Percentiles rank a stretch among this genome's conserved stretches.
Evolutionary conservation across 2,329 filamentous ascomycete genomes (phyloP).

Genomic region (Parastagonospora nodorum): DNA sequence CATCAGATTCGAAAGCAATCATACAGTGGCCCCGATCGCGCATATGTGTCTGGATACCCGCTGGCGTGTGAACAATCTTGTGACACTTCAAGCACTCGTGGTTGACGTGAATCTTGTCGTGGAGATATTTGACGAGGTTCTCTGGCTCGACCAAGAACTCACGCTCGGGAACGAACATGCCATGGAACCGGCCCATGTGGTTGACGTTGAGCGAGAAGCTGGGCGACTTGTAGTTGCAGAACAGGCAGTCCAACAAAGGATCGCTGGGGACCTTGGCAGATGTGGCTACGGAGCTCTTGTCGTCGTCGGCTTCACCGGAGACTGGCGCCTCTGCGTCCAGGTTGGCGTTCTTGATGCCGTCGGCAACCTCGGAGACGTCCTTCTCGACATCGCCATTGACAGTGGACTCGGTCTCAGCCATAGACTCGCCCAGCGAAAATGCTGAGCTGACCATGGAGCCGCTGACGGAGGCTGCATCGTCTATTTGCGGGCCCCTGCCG

Average conservation of each 20-base stretch:
- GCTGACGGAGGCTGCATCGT: constrained; percentile 68
- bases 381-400: constrained; percentile 72
- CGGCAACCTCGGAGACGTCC: constrained; percentile 77
- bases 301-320: constrained; percentile 51
- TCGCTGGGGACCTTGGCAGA: constrained; percentile 42
- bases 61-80: constrained; percentile 76
- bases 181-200: constrained; percentile 92
- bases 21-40: constrained; percentile 95
- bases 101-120: constrained; percentile 77
- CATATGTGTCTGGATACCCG: constrained; percentile 94
- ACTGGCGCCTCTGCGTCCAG: constrained; percentile 51
- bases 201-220: constrained; percentile 75
- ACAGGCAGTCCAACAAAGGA: constrained; percentile 69
- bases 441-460: constrained; percentile 84
- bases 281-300: constrained; percentile 37
- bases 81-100: constrained; percentile 89
- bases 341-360: constrained; percentile 72
- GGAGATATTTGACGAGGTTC: constrained; percentile 77
- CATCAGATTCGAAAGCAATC: constrained; percentile 87
- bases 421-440: constrained; percentile 85
- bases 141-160: constrained; percentile 81
- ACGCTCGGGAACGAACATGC: constrained; percentile 94
- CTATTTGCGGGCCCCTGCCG: constrained; percentile 45
- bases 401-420: constrained; percentile 57
- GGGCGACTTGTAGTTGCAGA: constrained; percentile 87